Base-by-base conservation (phyloP, 2,329 filamentous ascomycete genomes). In the Nothophoma quercina region DNA sequence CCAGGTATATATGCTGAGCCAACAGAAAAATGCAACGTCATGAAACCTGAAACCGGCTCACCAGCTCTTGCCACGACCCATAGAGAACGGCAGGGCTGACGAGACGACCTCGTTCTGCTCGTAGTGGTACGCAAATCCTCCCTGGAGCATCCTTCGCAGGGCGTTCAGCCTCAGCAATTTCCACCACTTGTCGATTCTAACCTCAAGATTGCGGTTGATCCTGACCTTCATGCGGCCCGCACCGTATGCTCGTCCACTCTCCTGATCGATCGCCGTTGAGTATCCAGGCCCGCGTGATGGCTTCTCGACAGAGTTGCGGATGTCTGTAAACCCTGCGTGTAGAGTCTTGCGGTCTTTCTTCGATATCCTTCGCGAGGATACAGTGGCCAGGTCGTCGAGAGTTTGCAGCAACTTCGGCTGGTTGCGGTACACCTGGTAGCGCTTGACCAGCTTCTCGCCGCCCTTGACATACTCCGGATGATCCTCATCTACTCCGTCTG, bases 111-210 rank as follows among this genome's bases (percentile, higher is more conserved):
- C 70, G 29, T 75, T 75, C 44, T 73, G 67, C 38, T 72, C 68
- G 39, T 71, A 74, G 40, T 75, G 73, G 23, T 69, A 64, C 5
- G 65, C 59, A 49, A 75, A 73, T 0, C 73, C 73, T 16, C 71
- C 70, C 51, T 84, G 83, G 32, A 90, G 74, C 23, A 86, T 75
- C 30, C 86, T 75, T 64, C 85, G 81, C 45, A 90, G 72, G 3
- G 82, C 81, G 55, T 86, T 83, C 42, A 89, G 72, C 23, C 87
- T 79, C 60, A 85, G 79, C 62, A 89, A 76, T 72, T 90, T 90
- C 88, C 88, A 90, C 88, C 88, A 91, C 59, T 83, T 82, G 70
- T 90, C 86, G 42, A 90, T 85, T 42, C 77, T 81, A 77, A 90
- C 83, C 45, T 82, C 79, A 2, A 85, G 83, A 38, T 80, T 81